Evolutionary conservation across 371 early-diverging fungal species (phyloP), one percentile per base, ranked within the genome.

Genomic region (Funneliformis caledonium): DNA sequence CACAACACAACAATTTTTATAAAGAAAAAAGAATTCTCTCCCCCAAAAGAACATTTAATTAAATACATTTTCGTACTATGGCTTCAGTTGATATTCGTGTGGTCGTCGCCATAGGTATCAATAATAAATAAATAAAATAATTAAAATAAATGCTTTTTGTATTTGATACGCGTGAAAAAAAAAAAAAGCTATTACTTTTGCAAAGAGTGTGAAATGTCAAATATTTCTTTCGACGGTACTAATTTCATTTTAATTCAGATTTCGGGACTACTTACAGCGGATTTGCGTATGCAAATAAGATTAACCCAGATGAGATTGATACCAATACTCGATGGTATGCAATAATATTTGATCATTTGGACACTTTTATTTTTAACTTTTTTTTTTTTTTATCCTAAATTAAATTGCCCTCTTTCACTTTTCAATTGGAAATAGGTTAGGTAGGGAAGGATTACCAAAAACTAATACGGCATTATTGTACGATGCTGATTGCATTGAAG

Each of bases 31-130:
- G 26, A 26, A 26, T 26, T 26, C 26, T 26, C 26, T 26, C 26
- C 26, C 26, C 26, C 26, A 45, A 43, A 19, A 11, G 0, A n/a
- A 11, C 45, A 42, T 43, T 19, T n/a, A n/a, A 37, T 4, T 14
- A 26, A 26, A 45, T n/a, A 37, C 2, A 14, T n/a, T 68, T 19
- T 2, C 19, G 11, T 43, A 47, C 11, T n/a, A 43, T 43, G 19
- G 5, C 47, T n/a, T 45, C 45, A 7, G 22, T 7, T 2, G 80
- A 79, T 60, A 33, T 79, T n/a, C 70, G 80, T 9, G 61, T 60
- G 2, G 72, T 79, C 0, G 80, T 79, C n/a, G 80, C 80, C 19
- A 68, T 78, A 26, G 78, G 75, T 74, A 74, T 26, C 31, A 70
- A 6, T 14, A 52, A 2, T 52, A 52, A 11, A 52, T 5, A 52